These are phyloP conservation scores for Pestalotiopsis sp. DNA, from an alignment of 2,329 filamentous ascomycete species.

Conservation along the genomic window DNA sequence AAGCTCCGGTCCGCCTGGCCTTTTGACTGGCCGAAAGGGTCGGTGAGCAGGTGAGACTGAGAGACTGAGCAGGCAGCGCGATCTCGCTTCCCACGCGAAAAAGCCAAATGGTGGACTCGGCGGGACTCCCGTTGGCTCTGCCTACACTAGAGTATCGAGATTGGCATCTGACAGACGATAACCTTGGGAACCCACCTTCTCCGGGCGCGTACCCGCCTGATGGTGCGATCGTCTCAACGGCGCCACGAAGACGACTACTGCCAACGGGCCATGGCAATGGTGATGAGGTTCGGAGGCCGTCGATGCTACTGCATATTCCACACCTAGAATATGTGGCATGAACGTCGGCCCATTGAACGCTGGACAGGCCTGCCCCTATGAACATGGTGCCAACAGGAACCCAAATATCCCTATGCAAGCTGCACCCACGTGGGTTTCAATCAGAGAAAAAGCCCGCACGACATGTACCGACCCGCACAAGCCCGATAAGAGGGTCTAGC, in stretches of 20 bases:
- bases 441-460: background rate
- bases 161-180: background rate
- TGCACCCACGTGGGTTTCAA: conserved; percentile 1
- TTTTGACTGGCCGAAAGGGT: background rate
- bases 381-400: background rate
- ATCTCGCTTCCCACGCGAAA: background rate
- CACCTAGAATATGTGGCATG: background rate
- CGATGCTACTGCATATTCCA: background rate
- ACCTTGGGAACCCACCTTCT: background rate
- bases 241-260: background rate
- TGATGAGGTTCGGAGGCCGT: background rate
- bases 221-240: background rate
- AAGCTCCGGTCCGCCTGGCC: background rate
- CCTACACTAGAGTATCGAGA: background rate
- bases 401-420: background rate
- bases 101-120: background rate
- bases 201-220: background rate
- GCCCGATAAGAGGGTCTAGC: background rate
- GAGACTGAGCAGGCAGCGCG: background rate
- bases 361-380: background rate
- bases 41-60: conserved; percentile 3
- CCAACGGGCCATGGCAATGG: background rate
- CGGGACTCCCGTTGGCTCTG: background rate
- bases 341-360: background rate
- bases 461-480: background rate